phyloP scores from a whole-genome alignment of 2,329 filamentous ascomycete genomes.

The Trichoderma endophyticum region DNA sequence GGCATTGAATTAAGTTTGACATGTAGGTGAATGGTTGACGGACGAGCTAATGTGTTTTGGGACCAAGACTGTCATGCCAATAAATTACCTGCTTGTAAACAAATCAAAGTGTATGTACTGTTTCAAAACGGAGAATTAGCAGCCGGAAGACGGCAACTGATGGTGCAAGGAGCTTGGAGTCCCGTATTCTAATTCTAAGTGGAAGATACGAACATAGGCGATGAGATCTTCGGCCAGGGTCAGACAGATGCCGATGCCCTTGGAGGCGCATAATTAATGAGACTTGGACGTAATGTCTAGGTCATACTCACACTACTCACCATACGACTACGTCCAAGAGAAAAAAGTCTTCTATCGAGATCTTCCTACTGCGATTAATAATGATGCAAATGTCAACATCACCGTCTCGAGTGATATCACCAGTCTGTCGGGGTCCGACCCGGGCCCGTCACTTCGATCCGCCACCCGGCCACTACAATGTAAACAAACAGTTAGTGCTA shows the following conservation, averaged over 20 bases:
- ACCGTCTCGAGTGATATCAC: not conserved
- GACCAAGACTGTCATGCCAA: not conserved
- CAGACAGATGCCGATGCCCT: not conserved
- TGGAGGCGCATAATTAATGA: not conserved
- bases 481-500: not conserved
- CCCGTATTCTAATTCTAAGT: not conserved
- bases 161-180: not conserved
- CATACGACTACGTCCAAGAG: not conserved
- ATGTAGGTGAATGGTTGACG: not conserved
- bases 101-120: not conserved
- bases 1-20: not conserved
- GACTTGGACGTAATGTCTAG: not conserved
- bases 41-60: not conserved
- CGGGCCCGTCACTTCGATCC: conserved; percentile 3
- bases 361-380: not conserved
- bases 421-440: conserved; percentile 1
- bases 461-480: not conserved
- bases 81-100: not conserved
- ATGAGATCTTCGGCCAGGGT: not conserved
- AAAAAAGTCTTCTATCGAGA: not conserved
- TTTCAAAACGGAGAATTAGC: not conserved
- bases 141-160: not conserved
- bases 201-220: not conserved
- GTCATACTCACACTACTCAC: not conserved
- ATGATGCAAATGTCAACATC: not conserved